Conservation (phyloP, 2,329 filamentous ascomycete genomes). For the Zelopaecilomyces penicillatus region DNA sequence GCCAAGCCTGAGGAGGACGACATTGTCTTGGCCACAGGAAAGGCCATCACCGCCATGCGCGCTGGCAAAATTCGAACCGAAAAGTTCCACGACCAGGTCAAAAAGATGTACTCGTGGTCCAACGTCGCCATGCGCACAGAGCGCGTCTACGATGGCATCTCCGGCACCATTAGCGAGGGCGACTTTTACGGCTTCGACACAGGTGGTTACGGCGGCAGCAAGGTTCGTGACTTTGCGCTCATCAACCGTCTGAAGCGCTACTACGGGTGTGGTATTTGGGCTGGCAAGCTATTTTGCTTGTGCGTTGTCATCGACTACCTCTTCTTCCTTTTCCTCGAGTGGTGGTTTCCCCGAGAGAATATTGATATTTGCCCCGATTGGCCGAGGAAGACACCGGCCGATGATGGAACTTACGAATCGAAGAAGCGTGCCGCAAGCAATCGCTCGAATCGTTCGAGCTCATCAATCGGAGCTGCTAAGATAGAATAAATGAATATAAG, state of each 20-base stretch:
- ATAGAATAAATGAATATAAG: conserved; percentile 9
- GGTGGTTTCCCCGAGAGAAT: conserved; percentile 72
- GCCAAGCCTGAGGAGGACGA: conserved; percentile 96
- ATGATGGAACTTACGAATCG: conserved; percentile 17
- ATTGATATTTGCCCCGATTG: conserved; percentile 90
- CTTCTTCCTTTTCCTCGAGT: conserved; percentile 79
- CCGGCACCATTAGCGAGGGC: conserved; percentile 72
- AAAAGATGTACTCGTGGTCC: conserved; percentile 98
- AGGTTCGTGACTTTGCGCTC: conserved; percentile 77
- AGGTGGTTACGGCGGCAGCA: conserved; percentile 59
- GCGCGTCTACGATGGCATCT: conserved; percentile 89
- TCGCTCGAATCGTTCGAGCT: conserved; percentile 25
- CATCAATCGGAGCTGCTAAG: conserved; percentile 21
- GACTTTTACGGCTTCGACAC: conserved; percentile 82
- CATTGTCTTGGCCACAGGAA: conserved; percentile 78
- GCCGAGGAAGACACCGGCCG: conserved; percentile 61
- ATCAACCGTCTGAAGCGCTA: conserved; percentile 94
- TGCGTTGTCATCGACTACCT: conserved; percentile 93
- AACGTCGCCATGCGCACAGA: conserved; percentile 92
- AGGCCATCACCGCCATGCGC: conserved; percentile 78
- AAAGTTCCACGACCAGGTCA: conserved; percentile 91
- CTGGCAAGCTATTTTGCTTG: conserved; percentile 91
- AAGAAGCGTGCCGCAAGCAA: conserved; percentile 23
- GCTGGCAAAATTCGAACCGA: conserved; percentile 85
- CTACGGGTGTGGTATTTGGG: conserved; percentile 97